Conservation (phyloP, 129 eudicot genomes). For the Flaveria ramosissima region DNA sequence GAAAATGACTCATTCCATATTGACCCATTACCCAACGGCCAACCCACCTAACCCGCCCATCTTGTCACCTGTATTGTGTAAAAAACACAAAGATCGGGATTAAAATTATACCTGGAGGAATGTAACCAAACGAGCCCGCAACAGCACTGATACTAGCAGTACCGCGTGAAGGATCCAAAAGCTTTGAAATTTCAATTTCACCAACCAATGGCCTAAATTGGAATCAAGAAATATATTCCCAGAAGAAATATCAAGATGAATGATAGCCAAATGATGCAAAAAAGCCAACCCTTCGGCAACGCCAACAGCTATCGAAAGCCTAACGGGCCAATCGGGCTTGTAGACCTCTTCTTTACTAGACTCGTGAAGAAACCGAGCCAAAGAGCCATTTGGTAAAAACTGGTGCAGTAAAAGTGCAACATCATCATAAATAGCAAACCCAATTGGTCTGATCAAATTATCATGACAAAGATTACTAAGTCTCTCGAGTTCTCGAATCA, state of each 20-base stretch:
- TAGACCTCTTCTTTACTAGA: slow-evolving; percentile 55
- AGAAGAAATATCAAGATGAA: slow-evolving; percentile 97
- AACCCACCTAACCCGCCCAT: slow-evolving; percentile 3
- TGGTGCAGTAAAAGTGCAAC: slow-evolving; percentile 80
- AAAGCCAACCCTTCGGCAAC: slow-evolving; percentile 95
- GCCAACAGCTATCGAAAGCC: slow-evolving; percentile 86
- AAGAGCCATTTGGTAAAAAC: slow-evolving; percentile 74
- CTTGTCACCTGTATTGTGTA: background rate
- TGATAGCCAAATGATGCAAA: slow-evolving; percentile 88
- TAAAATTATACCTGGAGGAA: slow-evolving; percentile 77
- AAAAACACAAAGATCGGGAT: background rate
- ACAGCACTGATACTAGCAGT: slow-evolving; percentile 99
- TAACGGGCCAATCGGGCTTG: slow-evolving; percentile 86
- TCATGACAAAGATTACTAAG: slow-evolving; percentile 79
- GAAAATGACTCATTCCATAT: background rate
- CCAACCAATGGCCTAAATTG: slow-evolving; percentile 71
- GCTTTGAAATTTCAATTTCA: slow-evolving; percentile 95
- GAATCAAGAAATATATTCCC: slow-evolving; percentile 83
- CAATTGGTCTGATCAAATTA: slow-evolving; percentile 75
- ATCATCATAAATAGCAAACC: slow-evolving; percentile 82
- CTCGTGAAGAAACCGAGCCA: slow-evolving; percentile 75
- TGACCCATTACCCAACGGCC: slow-evolving; percentile 1
- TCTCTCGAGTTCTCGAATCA: slow-evolving; percentile 95
- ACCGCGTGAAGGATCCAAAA: slow-evolving; percentile 92
- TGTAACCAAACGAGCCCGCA: slow-evolving; percentile 99